Conservation (phyloP, 2,329 filamentous ascomycete genomes). For the Pseudogymnoascus sp. region DNA sequence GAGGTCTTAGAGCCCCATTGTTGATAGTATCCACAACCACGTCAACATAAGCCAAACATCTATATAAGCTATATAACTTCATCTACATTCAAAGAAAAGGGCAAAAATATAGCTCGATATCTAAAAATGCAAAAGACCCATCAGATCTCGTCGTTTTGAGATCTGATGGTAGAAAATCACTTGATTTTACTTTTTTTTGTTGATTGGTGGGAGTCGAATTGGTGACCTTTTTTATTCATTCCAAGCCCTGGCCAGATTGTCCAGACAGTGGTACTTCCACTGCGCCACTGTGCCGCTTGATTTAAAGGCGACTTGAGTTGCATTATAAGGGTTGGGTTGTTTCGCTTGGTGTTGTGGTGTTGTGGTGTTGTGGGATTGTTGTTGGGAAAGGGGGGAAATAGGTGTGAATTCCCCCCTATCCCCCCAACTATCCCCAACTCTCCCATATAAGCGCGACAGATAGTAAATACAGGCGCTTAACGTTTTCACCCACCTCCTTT, state of each 20-base stretch:
- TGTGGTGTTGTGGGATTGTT: not conserved
- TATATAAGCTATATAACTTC: not conserved
- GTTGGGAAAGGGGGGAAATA: not conserved
- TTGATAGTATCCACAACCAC: not conserved
- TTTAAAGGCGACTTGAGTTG: not conserved
- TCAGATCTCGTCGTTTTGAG: conserved; percentile 2
- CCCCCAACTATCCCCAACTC: not conserved
- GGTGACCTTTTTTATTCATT: not conserved
- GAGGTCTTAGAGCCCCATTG: not conserved
- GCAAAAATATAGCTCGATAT: not conserved
- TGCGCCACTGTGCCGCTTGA: conserved; percentile 2
- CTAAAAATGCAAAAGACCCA: conserved; percentile 5
- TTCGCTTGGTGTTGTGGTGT: not conserved
- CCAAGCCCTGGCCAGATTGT: not conserved
- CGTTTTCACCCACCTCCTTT: not conserved
- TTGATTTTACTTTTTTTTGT: not conserved
- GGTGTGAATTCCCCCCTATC: not conserved
- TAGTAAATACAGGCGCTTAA: not conserved
- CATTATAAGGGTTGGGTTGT: not conserved
- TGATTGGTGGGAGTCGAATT: not conserved
- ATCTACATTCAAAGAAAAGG: not conserved
- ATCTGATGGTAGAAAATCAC: conserved; percentile 10
- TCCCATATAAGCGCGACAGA: not conserved
- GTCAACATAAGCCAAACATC: not conserved
- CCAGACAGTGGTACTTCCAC: conserved; percentile 2